Percentiles rank a stretch among this genome's conserved stretches.
These are phyloP conservation scores for Hyaloscypha variabilis DNA, from an alignment of 495 filamentous ascomycete species.

Conservation along the genomic window DNA sequence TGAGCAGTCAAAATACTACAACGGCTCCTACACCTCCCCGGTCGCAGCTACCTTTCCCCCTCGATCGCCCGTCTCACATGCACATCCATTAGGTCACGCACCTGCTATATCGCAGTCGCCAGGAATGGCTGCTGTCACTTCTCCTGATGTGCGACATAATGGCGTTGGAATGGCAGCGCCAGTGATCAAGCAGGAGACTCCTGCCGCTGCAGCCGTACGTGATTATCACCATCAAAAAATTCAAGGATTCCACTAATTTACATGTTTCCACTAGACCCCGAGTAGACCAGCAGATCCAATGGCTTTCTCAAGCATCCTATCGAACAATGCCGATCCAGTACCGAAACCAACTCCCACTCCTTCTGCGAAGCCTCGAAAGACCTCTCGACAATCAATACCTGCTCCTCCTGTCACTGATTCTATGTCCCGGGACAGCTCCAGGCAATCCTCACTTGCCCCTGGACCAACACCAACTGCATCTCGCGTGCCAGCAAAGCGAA, in stretches of 20 bases:
- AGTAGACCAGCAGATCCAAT: slow-evolving; percentile 74
- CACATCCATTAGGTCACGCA: slow-evolving; percentile 53
- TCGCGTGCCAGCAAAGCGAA: slow-evolving; percentile 51
- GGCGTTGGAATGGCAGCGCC: slow-evolving; percentile 45
- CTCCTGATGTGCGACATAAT: slow-evolving; percentile 46
- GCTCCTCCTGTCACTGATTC: slow-evolving; percentile 19
- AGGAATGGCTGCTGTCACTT: slow-evolving; percentile 54
- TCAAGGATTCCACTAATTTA: slow-evolving; percentile 12
- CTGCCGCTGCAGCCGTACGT: slow-evolving; percentile 17
- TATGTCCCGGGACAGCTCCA: slow-evolving; percentile 30
- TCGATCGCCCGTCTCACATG: slow-evolving; percentile 56
- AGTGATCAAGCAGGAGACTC: slow-evolving; percentile 24
- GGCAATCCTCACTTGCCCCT: slow-evolving; percentile 40
- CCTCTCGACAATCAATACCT: slow-evolving; percentile 21
- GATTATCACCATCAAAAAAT: slow-evolving; percentile 49
- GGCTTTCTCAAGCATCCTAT: slow-evolving; percentile 90
- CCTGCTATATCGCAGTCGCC: slow-evolving; percentile 55
- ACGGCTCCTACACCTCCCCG: slow-evolving; percentile 62
- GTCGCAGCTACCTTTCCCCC: slow-evolving; percentile 55
- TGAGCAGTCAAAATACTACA: slow-evolving; percentile 55
- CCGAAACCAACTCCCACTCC: slow-evolving; percentile 32
- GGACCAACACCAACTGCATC: slow-evolving; percentile 48
- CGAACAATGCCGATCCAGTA: slow-evolving; percentile 60
- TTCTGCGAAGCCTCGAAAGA: slow-evolving; percentile 25
- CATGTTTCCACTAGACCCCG: slow-evolving; percentile 20